Evolutionary conservation across 306 rosid genomes (phyloP).

Genomic region (Acacia confusa): DNA sequence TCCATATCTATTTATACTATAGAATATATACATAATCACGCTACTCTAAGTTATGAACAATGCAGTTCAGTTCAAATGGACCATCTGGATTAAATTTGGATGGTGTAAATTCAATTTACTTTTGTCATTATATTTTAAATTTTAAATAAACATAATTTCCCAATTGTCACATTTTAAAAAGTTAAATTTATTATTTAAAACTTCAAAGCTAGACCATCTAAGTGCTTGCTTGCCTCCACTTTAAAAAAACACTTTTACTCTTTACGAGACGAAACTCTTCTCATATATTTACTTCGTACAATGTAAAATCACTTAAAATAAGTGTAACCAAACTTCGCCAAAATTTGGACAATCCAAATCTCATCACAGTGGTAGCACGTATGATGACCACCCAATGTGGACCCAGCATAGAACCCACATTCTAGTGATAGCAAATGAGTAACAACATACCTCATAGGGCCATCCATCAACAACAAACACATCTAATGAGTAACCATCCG

Average conservation of each 20-base stretch:
- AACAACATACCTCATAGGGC: constrained; percentile 80
- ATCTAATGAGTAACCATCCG: constrained; percentile 91
- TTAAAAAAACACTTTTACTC: no score
- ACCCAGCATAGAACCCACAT: not conserved
- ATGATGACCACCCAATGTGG: not conserved
- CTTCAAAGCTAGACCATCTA: not conserved
- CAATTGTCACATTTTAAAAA: not conserved
- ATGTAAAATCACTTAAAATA: no score
- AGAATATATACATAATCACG: not conserved
- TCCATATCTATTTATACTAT: not conserved
- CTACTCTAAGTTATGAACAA: not conserved
- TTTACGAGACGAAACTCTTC: no score
- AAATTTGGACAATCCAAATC: not conserved
- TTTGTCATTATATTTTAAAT: not conserved
- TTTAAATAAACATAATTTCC: not conserved
- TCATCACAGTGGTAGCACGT: not conserved
- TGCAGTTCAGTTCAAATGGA: not conserved
- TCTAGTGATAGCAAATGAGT: constrained; percentile 15
- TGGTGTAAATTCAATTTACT: not conserved
- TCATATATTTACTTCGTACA: no score
- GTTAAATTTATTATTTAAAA: not conserved
- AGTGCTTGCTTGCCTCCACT: not conserved
- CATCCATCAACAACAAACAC: constrained; percentile 99
- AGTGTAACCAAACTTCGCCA: no score
- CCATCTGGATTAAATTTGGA: not conserved